Evolutionary conservation across 306 rosid genomes (phyloP).

Genomic region (Notholithocarpus densiflorus): DNA sequence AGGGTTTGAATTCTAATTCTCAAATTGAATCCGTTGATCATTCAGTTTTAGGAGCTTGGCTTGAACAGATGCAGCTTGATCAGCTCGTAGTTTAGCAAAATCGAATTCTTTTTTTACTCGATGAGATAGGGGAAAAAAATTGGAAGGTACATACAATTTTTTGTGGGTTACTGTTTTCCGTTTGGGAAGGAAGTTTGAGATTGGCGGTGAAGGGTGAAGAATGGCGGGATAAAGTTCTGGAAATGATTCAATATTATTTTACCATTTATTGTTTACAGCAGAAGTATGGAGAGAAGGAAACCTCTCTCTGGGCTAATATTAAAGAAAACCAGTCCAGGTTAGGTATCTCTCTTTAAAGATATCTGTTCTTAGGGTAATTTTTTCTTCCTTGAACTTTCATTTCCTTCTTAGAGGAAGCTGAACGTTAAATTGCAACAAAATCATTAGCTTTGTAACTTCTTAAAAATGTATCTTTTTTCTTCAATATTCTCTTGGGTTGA

Average conservation of each 20-base stretch:
- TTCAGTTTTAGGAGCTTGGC: conserved; percentile 84
- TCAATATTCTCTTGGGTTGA: conserved; percentile 12
- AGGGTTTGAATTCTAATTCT: conserved; percentile 51
- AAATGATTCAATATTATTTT: conserved; percentile 29
- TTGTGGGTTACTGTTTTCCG: conserved; percentile 33
- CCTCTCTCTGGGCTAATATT: conserved; percentile 33
- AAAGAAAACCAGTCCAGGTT: conserved; percentile 31
- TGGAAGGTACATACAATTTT: conserved; percentile 37
- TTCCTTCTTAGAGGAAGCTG: conserved; percentile 13
- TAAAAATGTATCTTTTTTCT: conserved; percentile 14
- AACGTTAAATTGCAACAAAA: conserved; percentile 26
- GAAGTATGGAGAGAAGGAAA: conserved; percentile 23
- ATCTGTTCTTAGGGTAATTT: conserved; percentile 16
- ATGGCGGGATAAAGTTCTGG: conserved; percentile 9
- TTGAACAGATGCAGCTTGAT: conserved; percentile 94
- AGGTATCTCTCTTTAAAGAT: conserved; percentile 29
- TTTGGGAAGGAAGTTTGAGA: conserved; percentile 23
- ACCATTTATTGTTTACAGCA: conserved; percentile 39
- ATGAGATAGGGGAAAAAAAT: conserved; percentile 40
- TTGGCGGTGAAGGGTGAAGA: conserved; percentile 18
- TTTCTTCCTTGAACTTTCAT: neutral
- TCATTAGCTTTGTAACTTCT: conserved; percentile 31
- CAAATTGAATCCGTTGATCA: conserved; percentile 65
- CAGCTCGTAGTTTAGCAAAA: conserved; percentile 59
- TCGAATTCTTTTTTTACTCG: conserved; percentile 37